These are phyloP conservation scores for Mycosarcoma maydis DNA, from an alignment of 1,284 basidiomycete genomes.

Conservation along the genomic window DNA sequence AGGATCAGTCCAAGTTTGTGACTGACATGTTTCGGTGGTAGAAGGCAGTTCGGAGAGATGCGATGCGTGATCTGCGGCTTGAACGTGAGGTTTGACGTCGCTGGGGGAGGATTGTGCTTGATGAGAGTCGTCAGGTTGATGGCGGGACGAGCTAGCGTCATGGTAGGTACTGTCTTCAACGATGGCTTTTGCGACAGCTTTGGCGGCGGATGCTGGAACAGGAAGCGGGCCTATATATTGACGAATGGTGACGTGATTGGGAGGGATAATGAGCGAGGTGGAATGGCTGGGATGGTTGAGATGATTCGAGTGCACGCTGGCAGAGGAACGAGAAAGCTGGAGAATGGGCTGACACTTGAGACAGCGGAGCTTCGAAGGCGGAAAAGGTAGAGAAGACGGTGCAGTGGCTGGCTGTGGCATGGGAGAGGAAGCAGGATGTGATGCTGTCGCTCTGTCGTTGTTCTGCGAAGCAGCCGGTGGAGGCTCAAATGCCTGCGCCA, in stretches of 20 bases:
- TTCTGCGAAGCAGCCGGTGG: neutral
- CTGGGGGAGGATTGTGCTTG: neutral
- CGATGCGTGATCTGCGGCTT: conserved; percentile 9
- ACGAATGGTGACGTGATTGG: conserved; percentile 24
- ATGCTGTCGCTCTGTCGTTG: neutral
- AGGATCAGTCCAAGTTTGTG: conserved; percentile 16
- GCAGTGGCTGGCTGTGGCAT: neutral
- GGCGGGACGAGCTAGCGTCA: neutral
- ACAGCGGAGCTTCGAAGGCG: conserved; percentile 22
- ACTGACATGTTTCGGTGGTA: neutral
- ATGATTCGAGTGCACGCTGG: conserved; percentile 12
- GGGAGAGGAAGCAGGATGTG: conserved; percentile 6
- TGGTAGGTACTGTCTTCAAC: conserved; percentile 23
- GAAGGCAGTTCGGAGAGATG: neutral
- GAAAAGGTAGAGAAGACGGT: conserved; percentile 11
- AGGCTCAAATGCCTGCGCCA: conserved; percentile 12
- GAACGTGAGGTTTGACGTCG: conserved; percentile 5
- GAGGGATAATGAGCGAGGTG: conserved; percentile 13
- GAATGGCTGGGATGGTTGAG: conserved; percentile 7
- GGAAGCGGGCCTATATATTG: conserved; percentile 49
- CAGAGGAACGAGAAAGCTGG: conserved; percentile 19
- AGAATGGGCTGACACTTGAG: conserved; percentile 32
- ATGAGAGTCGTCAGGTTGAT: neutral
- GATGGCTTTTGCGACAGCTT: conserved; percentile 38
- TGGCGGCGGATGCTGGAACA: conserved; percentile 30